These are phyloP conservation scores for Starmerella etchellsii DNA, from an alignment of 805 yeast genomes.

Conservation along the genomic window DNA sequence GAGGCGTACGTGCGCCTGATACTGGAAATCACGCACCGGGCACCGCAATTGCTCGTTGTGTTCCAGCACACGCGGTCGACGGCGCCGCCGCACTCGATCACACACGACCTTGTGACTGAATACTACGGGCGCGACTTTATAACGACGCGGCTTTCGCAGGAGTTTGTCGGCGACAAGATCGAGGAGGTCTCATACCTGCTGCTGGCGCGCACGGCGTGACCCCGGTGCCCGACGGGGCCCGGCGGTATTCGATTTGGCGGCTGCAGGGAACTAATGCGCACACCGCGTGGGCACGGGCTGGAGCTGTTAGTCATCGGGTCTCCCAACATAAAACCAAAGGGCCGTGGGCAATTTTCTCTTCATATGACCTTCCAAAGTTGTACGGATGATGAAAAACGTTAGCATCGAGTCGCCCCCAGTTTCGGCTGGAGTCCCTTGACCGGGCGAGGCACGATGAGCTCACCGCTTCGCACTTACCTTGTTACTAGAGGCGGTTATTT, in stretches of 20 bases:
- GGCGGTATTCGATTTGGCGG: no score
- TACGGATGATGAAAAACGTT: slow-evolving; percentile 21
- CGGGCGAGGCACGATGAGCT: slow-evolving; percentile 25
- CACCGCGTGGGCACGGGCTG: no score
- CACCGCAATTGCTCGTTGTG: slow-evolving; percentile 14
- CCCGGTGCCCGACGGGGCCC: background rate
- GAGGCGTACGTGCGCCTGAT: slow-evolving; percentile 6
- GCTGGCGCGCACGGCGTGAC: no score
- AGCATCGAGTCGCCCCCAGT: slow-evolving; percentile 21
- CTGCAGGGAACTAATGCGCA: no score
- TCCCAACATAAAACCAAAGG: no score
- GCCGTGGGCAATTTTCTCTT: slow-evolving; percentile 1
- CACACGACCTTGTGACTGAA: slow-evolving; percentile 7
- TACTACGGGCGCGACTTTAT: slow-evolving; percentile 10
- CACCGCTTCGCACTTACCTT: slow-evolving; percentile 22
- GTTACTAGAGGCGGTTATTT: slow-evolving; percentile 20
- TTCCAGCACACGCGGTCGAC: slow-evolving; percentile 10
- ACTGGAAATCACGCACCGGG: slow-evolving; percentile 7
- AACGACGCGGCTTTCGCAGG: background rate
- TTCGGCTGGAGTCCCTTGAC: slow-evolving; percentile 24
- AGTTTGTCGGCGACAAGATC: background rate
- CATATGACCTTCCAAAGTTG: slow-evolving; percentile 23
- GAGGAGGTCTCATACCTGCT: slow-evolving; percentile 6
- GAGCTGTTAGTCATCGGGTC: no score
- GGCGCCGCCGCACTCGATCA: slow-evolving; percentile 12